phyloP scores from a whole-genome alignment of 352 stramenopile genomes.

The Pythium rhizo-oryzae region DNA sequence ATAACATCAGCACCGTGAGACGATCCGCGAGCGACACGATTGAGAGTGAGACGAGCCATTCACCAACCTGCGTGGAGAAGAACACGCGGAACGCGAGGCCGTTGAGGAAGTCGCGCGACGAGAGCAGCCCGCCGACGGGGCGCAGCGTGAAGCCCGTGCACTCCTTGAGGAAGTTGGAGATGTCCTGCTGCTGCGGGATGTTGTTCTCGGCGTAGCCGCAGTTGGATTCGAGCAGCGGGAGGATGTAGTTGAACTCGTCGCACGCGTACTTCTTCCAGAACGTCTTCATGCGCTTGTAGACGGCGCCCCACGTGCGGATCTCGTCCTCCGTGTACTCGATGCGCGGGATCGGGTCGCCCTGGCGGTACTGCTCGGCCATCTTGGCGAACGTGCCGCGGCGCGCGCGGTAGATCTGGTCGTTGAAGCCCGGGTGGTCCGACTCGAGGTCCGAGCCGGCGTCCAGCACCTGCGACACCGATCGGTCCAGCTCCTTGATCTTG shows the following conservation, averaged over 20 bases:
- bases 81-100: slow-evolving; percentile 98
- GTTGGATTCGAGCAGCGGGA: slow-evolving; percentile 93
- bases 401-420: slow-evolving; percentile 90
- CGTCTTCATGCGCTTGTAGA: slow-evolving; percentile 94
- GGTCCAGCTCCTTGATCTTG: slow-evolving; percentile 84
- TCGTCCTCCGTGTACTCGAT: slow-evolving; percentile 96
- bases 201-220: slow-evolving; percentile 94
- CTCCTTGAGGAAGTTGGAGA: slow-evolving; percentile 94
- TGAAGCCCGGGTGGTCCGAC: slow-evolving; percentile 95
- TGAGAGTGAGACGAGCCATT: background rate
- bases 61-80: slow-evolving; percentile 93
- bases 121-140: slow-evolving; percentile 95
- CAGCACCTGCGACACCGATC: slow-evolving; percentile 82
- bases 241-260: slow-evolving; percentile 96
- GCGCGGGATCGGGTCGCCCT: slow-evolving; percentile 91
- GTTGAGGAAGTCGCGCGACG: slow-evolving; percentile 97
- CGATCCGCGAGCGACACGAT: background rate
- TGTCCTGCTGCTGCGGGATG: slow-evolving; percentile 95
- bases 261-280: slow-evolving; percentile 96
- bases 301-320: slow-evolving; percentile 90
- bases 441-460: slow-evolving; percentile 95
- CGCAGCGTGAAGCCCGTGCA: slow-evolving; percentile 93
- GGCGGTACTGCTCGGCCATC: slow-evolving; percentile 88
- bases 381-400: slow-evolving; percentile 89
- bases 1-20: slow-evolving; percentile 2